Percentiles rank a stretch among this genome's conserved stretches.
Conservation (phyloP, 176 grass and related monocot genomes). For the Eragrostis nindensis region DNA sequence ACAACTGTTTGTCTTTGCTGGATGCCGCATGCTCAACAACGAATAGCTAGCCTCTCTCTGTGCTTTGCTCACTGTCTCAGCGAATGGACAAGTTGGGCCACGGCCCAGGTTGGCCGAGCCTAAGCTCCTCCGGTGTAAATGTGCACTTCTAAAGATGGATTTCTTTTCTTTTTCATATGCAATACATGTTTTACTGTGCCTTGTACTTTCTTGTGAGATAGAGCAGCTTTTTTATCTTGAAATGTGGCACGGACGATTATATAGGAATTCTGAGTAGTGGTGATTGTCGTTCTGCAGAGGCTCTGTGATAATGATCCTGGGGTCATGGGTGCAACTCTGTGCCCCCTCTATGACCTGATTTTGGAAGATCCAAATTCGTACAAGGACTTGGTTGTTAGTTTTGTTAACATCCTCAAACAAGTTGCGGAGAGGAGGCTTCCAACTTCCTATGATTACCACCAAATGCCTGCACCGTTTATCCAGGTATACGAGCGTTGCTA, state of each 20-base stretch:
- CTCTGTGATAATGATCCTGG: constrained; percentile 96
- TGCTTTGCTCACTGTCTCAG: too few relatives aligned
- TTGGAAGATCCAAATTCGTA: constrained; percentile 84
- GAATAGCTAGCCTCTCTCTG: too few relatives aligned
- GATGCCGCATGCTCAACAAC: too few relatives aligned
- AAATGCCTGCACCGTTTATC: constrained; percentile 99
- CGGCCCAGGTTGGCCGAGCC: too few relatives aligned
- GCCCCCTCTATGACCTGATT: constrained; percentile 92
- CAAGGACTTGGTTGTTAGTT: constrained; percentile 94
- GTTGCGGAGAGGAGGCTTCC: constrained; percentile 96
- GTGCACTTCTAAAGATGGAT: not conserved
- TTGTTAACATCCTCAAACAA: constrained; percentile 99
- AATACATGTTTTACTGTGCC: not conserved
- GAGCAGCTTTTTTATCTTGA: not conserved
- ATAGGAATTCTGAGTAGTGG: constrained; percentile 19
- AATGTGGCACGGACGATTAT: not conserved
- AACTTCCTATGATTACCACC: constrained; percentile 95
- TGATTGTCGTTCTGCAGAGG: constrained; percentile 56
- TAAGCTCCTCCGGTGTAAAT: too few relatives aligned
- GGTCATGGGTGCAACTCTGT: constrained; percentile 95
- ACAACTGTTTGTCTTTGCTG: too few relatives aligned
- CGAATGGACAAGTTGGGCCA: too few relatives aligned
- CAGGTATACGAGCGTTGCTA: constrained; percentile 57
- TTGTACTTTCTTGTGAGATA: not conserved
- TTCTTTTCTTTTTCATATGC: constrained; percentile 1